Percentiles rank a stretch among this genome's conserved stretches.
Evolutionary conservation across 306 rosid species (phyloP).

Genomic region (Quercus cerris): DNA sequence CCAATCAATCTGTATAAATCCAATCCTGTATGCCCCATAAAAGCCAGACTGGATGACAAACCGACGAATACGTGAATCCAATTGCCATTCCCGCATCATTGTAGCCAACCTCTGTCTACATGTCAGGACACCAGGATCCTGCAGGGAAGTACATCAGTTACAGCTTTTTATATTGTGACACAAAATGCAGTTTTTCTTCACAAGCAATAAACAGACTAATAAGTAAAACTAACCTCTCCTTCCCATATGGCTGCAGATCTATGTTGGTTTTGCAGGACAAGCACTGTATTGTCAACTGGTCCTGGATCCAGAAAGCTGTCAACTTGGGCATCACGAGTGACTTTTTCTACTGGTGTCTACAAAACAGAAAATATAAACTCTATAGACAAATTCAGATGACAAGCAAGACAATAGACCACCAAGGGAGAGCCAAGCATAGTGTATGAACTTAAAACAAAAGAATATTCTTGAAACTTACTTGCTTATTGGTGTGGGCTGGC

Average conservation of each 20-base stretch:
- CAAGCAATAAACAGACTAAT: background rate
- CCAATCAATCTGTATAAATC: slow-evolving; percentile 22
- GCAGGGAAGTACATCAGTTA: background rate
- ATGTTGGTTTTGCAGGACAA: slow-evolving; percentile 25
- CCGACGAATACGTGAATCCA: slow-evolving; percentile 13
- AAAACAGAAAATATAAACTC: background rate
- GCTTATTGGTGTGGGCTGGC: slow-evolving; percentile 1
- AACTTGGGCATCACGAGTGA: slow-evolving; percentile 9
- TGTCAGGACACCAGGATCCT: slow-evolving; percentile 23
- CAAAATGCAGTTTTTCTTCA: background rate
- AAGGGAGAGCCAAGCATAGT: background rate
- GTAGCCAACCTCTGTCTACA: slow-evolving; percentile 26
- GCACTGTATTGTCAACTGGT: slow-evolving; percentile 15
- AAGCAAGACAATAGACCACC: background rate
- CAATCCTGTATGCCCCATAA: slow-evolving; percentile 15
- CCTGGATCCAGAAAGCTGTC: slow-evolving; percentile 26
- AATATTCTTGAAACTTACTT: background rate
- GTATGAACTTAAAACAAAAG: background rate
- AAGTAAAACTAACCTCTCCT: slow-evolving; percentile 12
- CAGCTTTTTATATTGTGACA: background rate
- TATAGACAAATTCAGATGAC: background rate
- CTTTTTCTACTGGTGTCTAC: slow-evolving; percentile 5
- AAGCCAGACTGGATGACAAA: slow-evolving; percentile 25
- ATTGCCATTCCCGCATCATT: slow-evolving; percentile 22
- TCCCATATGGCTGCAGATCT: slow-evolving; percentile 21